Evolutionary conservation across 495 filamentous ascomycete genomes (phyloP), one percentile per base, ranked within the genome.

Genomic region (Hyaloscypha variabilis): DNA sequence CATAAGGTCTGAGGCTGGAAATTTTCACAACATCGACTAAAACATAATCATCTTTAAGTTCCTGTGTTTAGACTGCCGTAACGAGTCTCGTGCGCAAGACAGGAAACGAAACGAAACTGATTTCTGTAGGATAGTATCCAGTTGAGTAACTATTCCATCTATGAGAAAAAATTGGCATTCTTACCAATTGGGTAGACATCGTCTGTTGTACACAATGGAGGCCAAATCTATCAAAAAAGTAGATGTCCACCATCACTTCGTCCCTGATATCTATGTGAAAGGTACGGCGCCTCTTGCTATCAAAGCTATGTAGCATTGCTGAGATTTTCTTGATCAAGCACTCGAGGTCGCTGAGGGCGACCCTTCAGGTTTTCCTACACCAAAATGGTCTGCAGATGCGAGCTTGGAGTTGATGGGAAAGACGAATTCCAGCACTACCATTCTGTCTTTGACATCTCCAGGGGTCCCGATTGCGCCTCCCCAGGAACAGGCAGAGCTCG

Each of bases 371-470:
- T 78, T 77, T 74, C 69, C 71, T 3, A 76, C 71, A 21, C 80
- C 78, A 5, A 30, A 60, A 13, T 79, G 79, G 77, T 77, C 67
- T 3, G 67, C 72, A 26, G 64, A 67, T 30, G 71, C 70, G 21
- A 74, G 74, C 26, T 72, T 75, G 29, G 73, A 71, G 46, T 65
- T 79, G 60, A 78, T 76, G 73, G 68, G 71, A 49, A 69, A 69
- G 24, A 68, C 76, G 34, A 71, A 67, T 4, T 69, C 80, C 49
- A 69, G 73, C 52, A 81, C 74, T 10, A 70, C 80, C 23, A 77
- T 86, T 46, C 75, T 86, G 17, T 83, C 81, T 31, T 65, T 82
- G 2, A 76, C 26, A n/a, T 23, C 42, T 24, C 49, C 49, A 51
- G 49, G 49, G 5, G 49, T 24, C 17, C 23, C 19, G 17, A 30